Percentiles rank a stretch among this genome's conserved stretches.
Conservation (phyloP, 768 basidiomycete genomes). For the Tephrocybe rancida region DNA sequence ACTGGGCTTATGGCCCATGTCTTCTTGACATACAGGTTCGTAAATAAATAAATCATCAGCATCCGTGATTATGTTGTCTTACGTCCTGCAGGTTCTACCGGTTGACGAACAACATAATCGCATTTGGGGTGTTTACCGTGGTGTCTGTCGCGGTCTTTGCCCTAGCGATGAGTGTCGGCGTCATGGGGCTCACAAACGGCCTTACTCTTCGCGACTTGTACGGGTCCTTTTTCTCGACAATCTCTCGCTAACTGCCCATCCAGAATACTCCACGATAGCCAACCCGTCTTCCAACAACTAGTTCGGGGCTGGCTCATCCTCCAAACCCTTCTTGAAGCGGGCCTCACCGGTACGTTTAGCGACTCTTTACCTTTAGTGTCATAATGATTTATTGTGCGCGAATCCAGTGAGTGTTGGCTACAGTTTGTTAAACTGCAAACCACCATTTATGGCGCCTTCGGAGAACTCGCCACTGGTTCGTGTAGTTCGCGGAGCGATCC, state of each 20-base stretch:
- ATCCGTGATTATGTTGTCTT: constrained; percentile 15
- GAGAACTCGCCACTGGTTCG: constrained; percentile 26
- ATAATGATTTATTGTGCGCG: background rate
- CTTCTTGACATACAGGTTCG: constrained; percentile 33
- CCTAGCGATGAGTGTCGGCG: constrained; percentile 17
- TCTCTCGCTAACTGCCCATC: background rate
- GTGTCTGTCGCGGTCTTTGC: constrained; percentile 11
- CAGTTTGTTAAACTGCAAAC: constrained; percentile 20
- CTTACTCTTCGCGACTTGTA: constrained; percentile 21
- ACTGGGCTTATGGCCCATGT: constrained; percentile 38
- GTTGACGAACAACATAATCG: constrained; percentile 10
- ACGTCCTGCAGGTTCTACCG: constrained; percentile 19
- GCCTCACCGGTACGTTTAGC: constrained; percentile 8
- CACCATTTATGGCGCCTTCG: constrained; percentile 14
- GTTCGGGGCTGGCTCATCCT: constrained; percentile 10
- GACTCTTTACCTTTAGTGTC: background rate
- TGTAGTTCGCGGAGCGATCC: constrained; percentile 35
- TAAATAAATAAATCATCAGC: background rate
- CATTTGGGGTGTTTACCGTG: background rate
- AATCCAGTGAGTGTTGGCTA: constrained; percentile 20
- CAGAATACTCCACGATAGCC: constrained; percentile 2
- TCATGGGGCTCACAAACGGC: constrained; percentile 9
- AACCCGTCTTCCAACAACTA: background rate
- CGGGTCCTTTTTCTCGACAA: background rate
- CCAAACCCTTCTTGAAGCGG: constrained; percentile 11